A percentile compares a stretch with the other conserved stretches of the same genome.
These are phyloP conservation scores for Nothophytophthora sp. DNA, from an alignment of 352 stramenopile species.

Conservation along the genomic window DNA sequence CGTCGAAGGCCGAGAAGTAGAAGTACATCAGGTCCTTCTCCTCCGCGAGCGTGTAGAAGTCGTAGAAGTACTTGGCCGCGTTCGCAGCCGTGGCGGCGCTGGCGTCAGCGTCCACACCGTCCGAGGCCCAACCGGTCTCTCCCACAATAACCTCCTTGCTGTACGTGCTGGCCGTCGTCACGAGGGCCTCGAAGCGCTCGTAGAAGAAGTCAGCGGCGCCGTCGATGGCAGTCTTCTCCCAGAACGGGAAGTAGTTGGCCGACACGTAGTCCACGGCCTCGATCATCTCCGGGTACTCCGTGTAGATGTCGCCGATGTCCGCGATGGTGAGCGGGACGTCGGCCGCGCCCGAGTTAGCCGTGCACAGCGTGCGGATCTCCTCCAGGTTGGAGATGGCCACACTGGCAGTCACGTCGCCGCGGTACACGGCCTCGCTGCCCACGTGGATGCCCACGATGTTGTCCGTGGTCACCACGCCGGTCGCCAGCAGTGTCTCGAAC, in stretches of 20 bases:
- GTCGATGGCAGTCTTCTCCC: constrained; percentile 45
- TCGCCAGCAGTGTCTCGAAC: constrained; percentile 46
- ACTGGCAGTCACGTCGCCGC: constrained; percentile 43
- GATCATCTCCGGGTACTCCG: constrained; percentile 50
- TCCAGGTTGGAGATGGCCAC: constrained; percentile 52
- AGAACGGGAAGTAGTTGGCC: constrained; percentile 74
- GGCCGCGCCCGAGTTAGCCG: constrained; percentile 23
- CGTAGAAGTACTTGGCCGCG: constrained; percentile 53
- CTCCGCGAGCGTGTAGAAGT: constrained; percentile 60
- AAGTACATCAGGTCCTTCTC: constrained; percentile 58
- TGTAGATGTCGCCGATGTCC: constrained; percentile 61
- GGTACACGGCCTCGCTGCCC: constrained; percentile 71
- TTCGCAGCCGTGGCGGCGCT: constrained; percentile 37
- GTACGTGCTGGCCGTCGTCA: constrained; percentile 25
- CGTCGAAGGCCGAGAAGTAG: constrained; percentile 73
- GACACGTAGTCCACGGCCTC: constrained; percentile 62
- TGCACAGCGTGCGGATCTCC: constrained; percentile 51
- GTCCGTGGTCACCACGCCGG: constrained; percentile 33
- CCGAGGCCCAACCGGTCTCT: constrained; percentile 68
- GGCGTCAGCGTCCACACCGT: constrained; percentile 29
- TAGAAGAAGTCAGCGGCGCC: constrained; percentile 45
- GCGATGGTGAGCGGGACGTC: constrained; percentile 62
- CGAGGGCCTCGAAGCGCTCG: constrained; percentile 40
- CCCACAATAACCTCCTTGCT: constrained; percentile 65
- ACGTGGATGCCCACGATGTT: constrained; percentile 64